phyloP scores from a whole-genome alignment of 768 basidiomycete genomes.

The Leccinum olivaceopallidum region DNA sequence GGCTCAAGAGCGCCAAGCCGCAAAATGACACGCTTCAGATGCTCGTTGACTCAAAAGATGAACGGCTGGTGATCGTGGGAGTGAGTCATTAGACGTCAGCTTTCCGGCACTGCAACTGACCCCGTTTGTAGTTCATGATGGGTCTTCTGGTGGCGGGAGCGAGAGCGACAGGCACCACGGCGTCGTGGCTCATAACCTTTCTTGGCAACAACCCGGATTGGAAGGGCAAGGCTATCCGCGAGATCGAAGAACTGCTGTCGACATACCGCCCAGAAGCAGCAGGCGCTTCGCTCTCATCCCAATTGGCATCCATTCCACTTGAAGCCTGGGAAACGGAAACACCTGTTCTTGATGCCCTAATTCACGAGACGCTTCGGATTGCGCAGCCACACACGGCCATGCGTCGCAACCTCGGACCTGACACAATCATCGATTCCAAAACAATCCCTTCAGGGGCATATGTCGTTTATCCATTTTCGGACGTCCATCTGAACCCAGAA shows the following conservation, averaged over 20 bases:
- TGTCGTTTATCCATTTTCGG: conserved; percentile 78
- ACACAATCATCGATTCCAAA: conserved; percentile 67
- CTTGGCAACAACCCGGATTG: conserved; percentile 68
- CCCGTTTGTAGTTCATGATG: conserved; percentile 67
- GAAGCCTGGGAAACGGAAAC: conserved; percentile 70
- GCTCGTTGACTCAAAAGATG: conserved; percentile 70
- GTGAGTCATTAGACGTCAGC: conserved; percentile 40
- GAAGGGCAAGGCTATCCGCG: conserved; percentile 58
- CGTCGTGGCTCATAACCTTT: conserved; percentile 75
- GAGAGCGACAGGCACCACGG: conserved; percentile 77
- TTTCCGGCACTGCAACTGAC: conserved; percentile 21
- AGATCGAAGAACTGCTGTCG: conserved; percentile 57
- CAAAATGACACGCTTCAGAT: conserved; percentile 72
- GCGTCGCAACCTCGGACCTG: conserved; percentile 77
- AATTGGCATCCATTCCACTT: conserved; percentile 61
- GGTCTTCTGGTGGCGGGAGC: conserved; percentile 80
- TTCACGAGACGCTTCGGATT: conserved; percentile 75
- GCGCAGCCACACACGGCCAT: conserved; percentile 81
- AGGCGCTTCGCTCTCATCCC: conserved; percentile 39
- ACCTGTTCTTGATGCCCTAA: conserved; percentile 70
- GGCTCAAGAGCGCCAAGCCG: conserved; percentile 55
- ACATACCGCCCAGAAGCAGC: conserved; percentile 35
- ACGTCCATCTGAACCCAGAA: conserved; percentile 71
- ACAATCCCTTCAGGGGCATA: conserved; percentile 72
- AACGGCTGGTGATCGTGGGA: conserved; percentile 66